A percentile compares a stretch with the other conserved stretches of the same genome.
phyloP scores from a whole-genome alignment of 2,329 filamentous ascomycete genomes.

The Aspergillus fumigatus region DNA sequence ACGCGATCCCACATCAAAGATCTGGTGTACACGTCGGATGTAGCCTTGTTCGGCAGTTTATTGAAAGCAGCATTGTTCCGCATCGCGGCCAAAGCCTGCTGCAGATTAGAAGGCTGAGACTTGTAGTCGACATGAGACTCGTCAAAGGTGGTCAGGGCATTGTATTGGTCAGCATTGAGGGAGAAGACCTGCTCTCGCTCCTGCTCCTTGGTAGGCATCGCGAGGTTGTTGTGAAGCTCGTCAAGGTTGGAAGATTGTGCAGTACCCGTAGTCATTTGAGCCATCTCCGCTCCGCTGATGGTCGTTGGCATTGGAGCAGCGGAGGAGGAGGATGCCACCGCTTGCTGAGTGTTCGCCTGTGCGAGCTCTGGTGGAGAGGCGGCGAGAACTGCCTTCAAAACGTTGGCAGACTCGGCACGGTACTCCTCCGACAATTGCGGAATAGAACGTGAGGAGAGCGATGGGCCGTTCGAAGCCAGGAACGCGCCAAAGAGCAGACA shows the following conservation, averaged over 20 bases:
- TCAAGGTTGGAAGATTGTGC: constrained; percentile 47
- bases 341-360: constrained; percentile 45
- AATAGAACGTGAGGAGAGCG: constrained; percentile 55
- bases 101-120: constrained; percentile 38
- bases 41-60: constrained; percentile 46
- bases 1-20: constrained; percentile 94
- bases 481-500: constrained; percentile 95
- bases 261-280: constrained; percentile 32
- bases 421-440: constrained; percentile 45
- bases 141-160: constrained; percentile 70
- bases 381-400: constrained; percentile 43
- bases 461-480: constrained; percentile 78
- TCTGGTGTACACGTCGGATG: constrained; percentile 86
- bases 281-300: constrained; percentile 37
- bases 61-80: constrained; percentile 65
- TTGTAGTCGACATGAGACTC: constrained; percentile 40
- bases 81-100: constrained; percentile 72
- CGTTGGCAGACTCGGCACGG: constrained; percentile 44
- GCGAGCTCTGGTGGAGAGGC: constrained; percentile 43
- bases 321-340: constrained; percentile 23
- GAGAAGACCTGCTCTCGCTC: constrained; percentile 84
- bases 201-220: constrained; percentile 75
- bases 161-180: constrained; percentile 82
- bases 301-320: constrained; percentile 26
- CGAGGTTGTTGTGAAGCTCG: constrained; percentile 63